These are phyloP conservation scores for Gomphus bonarii DNA, from an alignment of 1,284 basidiomycete genomes.

Conservation along the genomic window DNA sequence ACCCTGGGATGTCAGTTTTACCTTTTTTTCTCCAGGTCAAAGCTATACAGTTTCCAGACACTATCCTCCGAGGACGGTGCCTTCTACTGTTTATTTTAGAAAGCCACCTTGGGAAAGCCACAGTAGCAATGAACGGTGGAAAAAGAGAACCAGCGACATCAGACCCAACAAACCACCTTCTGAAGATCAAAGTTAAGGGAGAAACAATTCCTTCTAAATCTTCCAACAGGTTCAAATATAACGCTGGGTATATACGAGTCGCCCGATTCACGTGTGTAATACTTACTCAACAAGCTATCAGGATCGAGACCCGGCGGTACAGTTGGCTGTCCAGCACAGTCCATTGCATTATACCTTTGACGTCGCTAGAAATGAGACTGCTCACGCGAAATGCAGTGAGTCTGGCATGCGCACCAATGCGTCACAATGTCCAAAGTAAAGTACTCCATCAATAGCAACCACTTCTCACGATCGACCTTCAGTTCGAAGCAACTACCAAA, in stretches of 20 bases:
- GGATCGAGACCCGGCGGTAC: slow-evolving; percentile 42
- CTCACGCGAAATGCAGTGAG: slow-evolving; percentile 29
- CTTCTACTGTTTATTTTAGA: slow-evolving; percentile 39
- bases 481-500: slow-evolving; percentile 36
- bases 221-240: slow-evolving; percentile 32
- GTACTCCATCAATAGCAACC: slow-evolving; percentile 20
- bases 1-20: too few relatives aligned
- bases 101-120: slow-evolving; percentile 40
- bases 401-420: neutral
- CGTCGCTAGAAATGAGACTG: slow-evolving; percentile 30
- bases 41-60: too few relatives aligned
- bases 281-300: slow-evolving; percentile 16
- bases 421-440: neutral
- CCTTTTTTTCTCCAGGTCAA: too few relatives aligned
- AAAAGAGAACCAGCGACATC: slow-evolving; percentile 21
- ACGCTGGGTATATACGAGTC: slow-evolving; percentile 29
- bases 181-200: slow-evolving; percentile 36
- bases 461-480: slow-evolving; percentile 38
- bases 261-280: neutral
- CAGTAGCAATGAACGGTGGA: slow-evolving; percentile 36
- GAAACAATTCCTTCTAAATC: slow-evolving; percentile 34
- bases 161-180: slow-evolving; percentile 34
- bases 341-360: slow-evolving; percentile 49
- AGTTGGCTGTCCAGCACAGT: slow-evolving; percentile 45
- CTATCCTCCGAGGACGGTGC: too few relatives aligned